These are phyloP conservation scores for Hericium erinaceus DNA, from an alignment of 768 basidiomycete species.

Conservation along the genomic window DNA sequence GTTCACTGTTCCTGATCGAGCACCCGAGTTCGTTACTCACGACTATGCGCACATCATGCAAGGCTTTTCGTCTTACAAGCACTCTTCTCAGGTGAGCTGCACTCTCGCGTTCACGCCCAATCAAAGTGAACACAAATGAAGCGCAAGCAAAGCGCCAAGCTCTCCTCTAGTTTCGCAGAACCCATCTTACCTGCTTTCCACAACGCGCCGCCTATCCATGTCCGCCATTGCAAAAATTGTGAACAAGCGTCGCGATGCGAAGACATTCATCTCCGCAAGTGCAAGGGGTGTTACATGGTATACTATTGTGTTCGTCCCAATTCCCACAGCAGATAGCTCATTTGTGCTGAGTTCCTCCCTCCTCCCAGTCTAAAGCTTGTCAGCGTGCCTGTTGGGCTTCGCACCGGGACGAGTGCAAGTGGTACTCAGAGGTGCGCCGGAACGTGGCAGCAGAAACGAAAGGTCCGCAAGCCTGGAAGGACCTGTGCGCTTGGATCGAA, in stretches of 20 bases:
- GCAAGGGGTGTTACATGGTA: neutral
- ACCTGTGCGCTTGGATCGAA: neutral
- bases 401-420: neutral
- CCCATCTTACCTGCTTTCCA: no score
- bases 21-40: no score
- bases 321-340: neutral
- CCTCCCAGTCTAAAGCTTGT: neutral
- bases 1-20: no score
- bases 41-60: no score
- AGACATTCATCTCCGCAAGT: neutral
- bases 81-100: no score
- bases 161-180: no score
- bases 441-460: neutral
- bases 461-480: neutral
- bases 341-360: neutral
- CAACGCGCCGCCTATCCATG: neutral
- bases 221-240: constrained; percentile 3
- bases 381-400: neutral
- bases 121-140: no score
- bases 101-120: no score
- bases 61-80: no score
- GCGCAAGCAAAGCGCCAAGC: no score
- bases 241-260: neutral
- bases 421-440: neutral
- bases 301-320: constrained; percentile 1